These are phyloP conservation scores for Astragalus glycyphyllos DNA, from an alignment of 306 rosid genomes.

Conservation along the genomic window DNA sequence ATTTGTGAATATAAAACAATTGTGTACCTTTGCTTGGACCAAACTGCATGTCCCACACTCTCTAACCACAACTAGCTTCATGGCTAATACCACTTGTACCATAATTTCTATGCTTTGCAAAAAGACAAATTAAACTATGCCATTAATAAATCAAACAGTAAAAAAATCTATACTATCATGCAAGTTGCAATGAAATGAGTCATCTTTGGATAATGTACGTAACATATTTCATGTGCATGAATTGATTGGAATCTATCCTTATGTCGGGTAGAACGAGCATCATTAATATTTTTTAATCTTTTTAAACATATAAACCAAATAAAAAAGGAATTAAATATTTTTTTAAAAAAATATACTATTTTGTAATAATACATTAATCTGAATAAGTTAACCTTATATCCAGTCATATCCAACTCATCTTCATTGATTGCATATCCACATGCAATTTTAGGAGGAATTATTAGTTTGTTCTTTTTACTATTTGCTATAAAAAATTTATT, in stretches of 20 bases:
- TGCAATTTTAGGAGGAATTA: background rate
- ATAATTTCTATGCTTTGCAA: background rate
- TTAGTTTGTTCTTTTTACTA: background rate
- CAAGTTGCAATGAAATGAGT: background rate
- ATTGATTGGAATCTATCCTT: conserved; percentile 40
- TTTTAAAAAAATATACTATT: background rate
- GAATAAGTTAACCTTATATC: conserved; percentile 5
- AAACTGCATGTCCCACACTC: background rate
- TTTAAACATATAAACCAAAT: too few species aligned
- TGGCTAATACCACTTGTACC: too few species aligned
- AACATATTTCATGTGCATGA: conserved; percentile 3
- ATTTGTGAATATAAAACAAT: background rate
- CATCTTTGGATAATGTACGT: conserved; percentile 42
- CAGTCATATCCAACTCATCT: conserved; percentile 30
- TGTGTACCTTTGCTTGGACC: conserved; percentile 31
- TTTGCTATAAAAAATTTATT: too few species aligned
- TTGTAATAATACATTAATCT: background rate
- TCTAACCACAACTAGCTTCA: conserved; percentile 2
- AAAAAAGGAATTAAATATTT: too few species aligned
- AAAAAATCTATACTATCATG: background rate
- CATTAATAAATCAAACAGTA: background rate
- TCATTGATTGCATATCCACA: background rate
- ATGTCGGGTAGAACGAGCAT: conserved; percentile 20
- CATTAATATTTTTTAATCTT: background rate
- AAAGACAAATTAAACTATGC: background rate